These are phyloP conservation scores for Dinochytrium kinnereticum DNA, from an alignment of 371 early-diverging fungal genomes.

Conservation along the genomic window DNA sequence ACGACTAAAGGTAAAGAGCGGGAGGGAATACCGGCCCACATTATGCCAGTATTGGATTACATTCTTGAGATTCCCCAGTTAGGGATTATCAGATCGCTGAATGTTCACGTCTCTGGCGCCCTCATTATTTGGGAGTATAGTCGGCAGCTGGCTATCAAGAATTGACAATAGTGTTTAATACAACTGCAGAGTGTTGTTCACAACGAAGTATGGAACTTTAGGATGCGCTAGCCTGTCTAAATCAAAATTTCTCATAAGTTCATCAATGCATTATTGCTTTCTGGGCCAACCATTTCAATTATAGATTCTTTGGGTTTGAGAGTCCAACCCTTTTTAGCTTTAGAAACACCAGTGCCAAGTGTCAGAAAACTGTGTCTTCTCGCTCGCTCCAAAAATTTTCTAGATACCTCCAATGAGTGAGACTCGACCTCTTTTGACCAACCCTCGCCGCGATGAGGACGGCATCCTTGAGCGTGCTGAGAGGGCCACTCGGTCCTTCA, in stretches of 20 bases:
- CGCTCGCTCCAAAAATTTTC: neutral
- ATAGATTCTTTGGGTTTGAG: no score
- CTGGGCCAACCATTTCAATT: no score
- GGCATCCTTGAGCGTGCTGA: neutral
- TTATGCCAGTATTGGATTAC: constrained; percentile 63
- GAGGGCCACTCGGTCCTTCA: neutral
- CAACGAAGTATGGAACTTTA: neutral
- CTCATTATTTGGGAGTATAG: constrained; percentile 66
- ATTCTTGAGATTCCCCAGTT: constrained; percentile 71
- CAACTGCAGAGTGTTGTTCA: neutral
- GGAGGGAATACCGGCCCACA: constrained; percentile 63
- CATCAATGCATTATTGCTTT: no score
- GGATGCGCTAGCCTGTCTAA: no score
- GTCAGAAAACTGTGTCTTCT: no score
- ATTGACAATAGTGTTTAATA: neutral
- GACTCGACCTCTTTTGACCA: neutral
- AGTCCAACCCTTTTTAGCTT: no score
- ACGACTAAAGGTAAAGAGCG: constrained; percentile 50
- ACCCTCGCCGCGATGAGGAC: neutral
- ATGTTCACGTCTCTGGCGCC: constrained; percentile 71
- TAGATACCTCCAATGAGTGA: neutral
- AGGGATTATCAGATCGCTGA: constrained; percentile 63
- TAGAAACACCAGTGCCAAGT: no score
- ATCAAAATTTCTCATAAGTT: no score
- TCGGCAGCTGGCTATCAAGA: constrained; percentile 39